These are phyloP conservation scores for Mycosarcoma mackinlayi DNA, from an alignment of 1,284 basidiomycete genomes.

Conservation along the genomic window DNA sequence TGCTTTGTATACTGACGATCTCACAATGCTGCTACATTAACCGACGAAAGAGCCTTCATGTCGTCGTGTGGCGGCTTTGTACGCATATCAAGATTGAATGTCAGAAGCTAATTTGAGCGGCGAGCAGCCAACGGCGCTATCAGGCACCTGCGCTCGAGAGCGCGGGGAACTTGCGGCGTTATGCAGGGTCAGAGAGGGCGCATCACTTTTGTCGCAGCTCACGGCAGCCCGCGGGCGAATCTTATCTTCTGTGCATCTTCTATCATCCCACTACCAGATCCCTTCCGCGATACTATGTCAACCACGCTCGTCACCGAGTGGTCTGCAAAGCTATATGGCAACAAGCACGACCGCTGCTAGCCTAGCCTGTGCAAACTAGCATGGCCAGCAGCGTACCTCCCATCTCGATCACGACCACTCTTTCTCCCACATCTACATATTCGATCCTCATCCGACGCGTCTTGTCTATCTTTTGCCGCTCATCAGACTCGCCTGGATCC, in stretches of 20 bases:
- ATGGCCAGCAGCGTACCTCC: conserved; percentile 7
- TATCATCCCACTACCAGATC: neutral
- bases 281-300: too few relatives aligned
- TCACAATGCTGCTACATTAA: neutral
- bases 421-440: too few relatives aligned
- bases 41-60: too few relatives aligned
- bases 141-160: conserved; percentile 6
- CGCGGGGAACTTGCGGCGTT: neutral
- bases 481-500: neutral
- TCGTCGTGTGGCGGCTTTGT: too few relatives aligned
- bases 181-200: conserved; percentile 3
- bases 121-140: neutral
- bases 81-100: too few relatives aligned
- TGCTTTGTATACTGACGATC: too few relatives aligned
- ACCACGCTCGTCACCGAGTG: too few relatives aligned
- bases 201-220: neutral
- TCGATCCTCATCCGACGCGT: neutral
- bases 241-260: neutral
- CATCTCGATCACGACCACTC: neutral
- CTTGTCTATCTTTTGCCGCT: neutral
- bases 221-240: too few relatives aligned
- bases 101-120: too few relatives aligned
- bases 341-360: neutral
- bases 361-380: conserved; percentile 1
- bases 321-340: too few relatives aligned